Evolutionary conservation across 495 filamentous ascomycete species (phyloP).

Genomic region (Neurospora sp.): DNA sequence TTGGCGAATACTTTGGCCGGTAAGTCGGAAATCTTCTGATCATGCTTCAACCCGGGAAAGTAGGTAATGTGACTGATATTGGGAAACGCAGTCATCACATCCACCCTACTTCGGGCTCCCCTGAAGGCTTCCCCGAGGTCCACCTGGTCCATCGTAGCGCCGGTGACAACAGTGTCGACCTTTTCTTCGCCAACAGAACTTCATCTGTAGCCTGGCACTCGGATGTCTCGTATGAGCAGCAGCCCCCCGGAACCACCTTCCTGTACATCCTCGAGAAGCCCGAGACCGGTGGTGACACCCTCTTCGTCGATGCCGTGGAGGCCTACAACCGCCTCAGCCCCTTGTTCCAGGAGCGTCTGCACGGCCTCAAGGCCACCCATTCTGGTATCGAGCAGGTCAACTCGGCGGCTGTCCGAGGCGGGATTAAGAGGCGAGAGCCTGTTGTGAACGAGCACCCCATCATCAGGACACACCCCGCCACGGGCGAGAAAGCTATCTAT

Average conservation of each 20-base stretch:
- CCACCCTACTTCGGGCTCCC: too few relatives aligned
- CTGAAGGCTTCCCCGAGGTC: too few relatives aligned
- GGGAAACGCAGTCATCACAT: too few relatives aligned
- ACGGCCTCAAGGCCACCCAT: constrained; percentile 68
- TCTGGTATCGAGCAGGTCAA: constrained; percentile 64
- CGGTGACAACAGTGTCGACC: too few relatives aligned
- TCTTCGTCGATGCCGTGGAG: constrained; percentile 61
- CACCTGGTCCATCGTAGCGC: too few relatives aligned
- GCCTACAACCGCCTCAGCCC: constrained; percentile 71
- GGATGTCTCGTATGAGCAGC: constrained; percentile 72
- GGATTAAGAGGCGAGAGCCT: constrained; percentile 60
- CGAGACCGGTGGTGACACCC: constrained; percentile 67
- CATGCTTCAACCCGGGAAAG: too few relatives aligned
- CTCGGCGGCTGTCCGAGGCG: constrained; percentile 40
- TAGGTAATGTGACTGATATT: too few relatives aligned
- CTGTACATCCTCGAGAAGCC: constrained; percentile 70
- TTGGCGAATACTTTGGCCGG: too few relatives aligned
- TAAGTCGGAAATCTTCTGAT: too few relatives aligned
- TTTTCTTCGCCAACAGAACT: too few relatives aligned
- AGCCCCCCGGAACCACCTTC: constrained; percentile 81
- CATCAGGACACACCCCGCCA: constrained; percentile 69
- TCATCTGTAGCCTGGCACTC: constrained; percentile 59
- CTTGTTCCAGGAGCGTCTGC: constrained; percentile 57
- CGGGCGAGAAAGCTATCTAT: constrained; percentile 77
- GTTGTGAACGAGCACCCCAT: constrained; percentile 63